phyloP scores from a whole-genome alignment of 2,329 filamentous ascomycete species.

The Sarocladiaceae sp. region DNA sequence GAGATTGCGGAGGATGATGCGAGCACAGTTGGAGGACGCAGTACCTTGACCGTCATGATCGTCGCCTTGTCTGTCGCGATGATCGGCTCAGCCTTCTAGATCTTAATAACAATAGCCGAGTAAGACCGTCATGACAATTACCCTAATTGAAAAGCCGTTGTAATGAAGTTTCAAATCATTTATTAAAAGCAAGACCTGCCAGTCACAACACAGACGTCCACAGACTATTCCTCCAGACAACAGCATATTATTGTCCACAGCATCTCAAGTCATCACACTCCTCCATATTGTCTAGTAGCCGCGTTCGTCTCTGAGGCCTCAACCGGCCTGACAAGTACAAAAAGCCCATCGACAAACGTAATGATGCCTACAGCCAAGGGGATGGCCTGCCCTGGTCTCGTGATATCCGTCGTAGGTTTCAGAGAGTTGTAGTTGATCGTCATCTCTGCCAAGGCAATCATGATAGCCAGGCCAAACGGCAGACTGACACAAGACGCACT shows the following conservation, averaged over 20 bases:
- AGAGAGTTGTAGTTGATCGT: neutral
- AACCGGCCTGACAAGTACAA: neutral
- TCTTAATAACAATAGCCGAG: too few species aligned
- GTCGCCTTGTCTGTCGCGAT: neutral
- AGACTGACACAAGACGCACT: neutral
- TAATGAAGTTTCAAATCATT: too few species aligned
- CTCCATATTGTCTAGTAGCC: neutral
- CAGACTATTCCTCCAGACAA: too few species aligned
- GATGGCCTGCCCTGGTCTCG: neutral
- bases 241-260: too few species aligned
- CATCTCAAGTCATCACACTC: neutral
- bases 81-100: neutral
- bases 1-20: neutral
- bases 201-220: too few species aligned
- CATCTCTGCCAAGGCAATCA: neutral
- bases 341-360: neutral
- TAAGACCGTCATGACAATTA: too few species aligned
- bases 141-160: too few species aligned
- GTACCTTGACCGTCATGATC: neutral
- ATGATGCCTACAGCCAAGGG: neutral
- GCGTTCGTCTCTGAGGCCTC: neutral
- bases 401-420: neutral
- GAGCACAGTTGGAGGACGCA: neutral
- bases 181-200: too few species aligned
- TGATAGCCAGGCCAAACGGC: neutral